Evolutionary conservation across 805 yeast genomes (phyloP), one percentile per base, ranked within the genome.

Genomic region (Pichia gijzeniarum): DNA sequence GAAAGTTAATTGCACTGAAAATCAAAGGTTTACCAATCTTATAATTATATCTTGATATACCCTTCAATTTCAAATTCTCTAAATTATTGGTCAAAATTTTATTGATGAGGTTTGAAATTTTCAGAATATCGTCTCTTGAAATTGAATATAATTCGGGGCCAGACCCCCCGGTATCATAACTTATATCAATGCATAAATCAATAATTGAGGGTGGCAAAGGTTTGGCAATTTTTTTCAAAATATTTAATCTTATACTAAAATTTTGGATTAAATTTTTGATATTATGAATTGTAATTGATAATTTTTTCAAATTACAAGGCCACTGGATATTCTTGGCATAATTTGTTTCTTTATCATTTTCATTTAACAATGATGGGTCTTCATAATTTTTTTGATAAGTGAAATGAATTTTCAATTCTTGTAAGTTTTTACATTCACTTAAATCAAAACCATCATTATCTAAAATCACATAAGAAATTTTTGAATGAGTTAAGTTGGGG

Each of bases 151-250:
- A 43, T 35, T 60, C 62, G 28, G 62, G 61, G 13, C 61, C 62
- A 1, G 62, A 55, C 12, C 62, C 62, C 5, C 63, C 64, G 14
- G 64, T 59, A 45, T 60, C 64, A 45, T 57, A 60, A 46, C 59
- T 54, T 16, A 60, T 59, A 54, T 60, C 64, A 44, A 60, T 51
- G 35, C 63, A 59, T 39, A 60, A 45, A 41, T 60, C 64, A 34
- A 49, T 42, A 43, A 59, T 52, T 16, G 64, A 58, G 13, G 50
- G 50, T 4, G 64, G 64, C 30, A 59, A 47, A 20, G 62, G 62
- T 39, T 52, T 56, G 2, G 62, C 51, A 35, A 60, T 52, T 40
- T 57, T 60, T 34, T 48, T 49, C 20, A 60, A 46, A 37, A 60
- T 55, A 35, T 58, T 54, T 40, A 60, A 46, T 40, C 64, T 51